Base-by-base conservation (phyloP, 345 rosid genomes). In the Eucalyptus cloeziana region DNA sequence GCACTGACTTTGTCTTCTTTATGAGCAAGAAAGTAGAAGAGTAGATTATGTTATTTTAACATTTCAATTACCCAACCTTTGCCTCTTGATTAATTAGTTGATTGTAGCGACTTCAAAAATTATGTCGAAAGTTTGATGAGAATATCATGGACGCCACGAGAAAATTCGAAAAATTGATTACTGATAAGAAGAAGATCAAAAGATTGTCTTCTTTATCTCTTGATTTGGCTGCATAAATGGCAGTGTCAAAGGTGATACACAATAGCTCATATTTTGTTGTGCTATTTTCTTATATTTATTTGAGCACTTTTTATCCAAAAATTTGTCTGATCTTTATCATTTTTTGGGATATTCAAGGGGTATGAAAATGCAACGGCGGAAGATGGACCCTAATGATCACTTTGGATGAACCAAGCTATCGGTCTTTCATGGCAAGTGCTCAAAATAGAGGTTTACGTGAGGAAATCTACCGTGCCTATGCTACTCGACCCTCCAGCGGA, bases 131-230 rank as follows among this genome's bases (percentile, higher is more conserved):
- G 91, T 97, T 97, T 87, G 93, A 86, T 69, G 98, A 96, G 92
- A 96, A 97, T 89, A 97, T 96, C 89, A 90, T 96, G 92, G 98
- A 97, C 89, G 95, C 99, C 89, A 97, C 99, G 88, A 52, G 96
- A 93, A 95, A 92, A 86, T 97, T 94, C 94, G 96, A 96, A 93
- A 97, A 95, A 90, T 87, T 96, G 85, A 93, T 96, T 80, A 95
- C 94, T 9, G 96, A 95, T 92, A 94, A 96, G 92, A 95, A 91
- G 86, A 96, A 94, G 89, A 93, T 97, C 19, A 96, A 96, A 44
- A 99, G 99, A 79, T 90, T 97, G 95, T 96, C 97, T 24, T 93
- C 97, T 86, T 93, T 96, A 88, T 93, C 96, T 89, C 97, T 97
- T 91, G 98, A 94, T 33, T 88, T 96, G 91, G 97, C 96, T 47